These are phyloP conservation scores for Tilletia setariae DNA, from an alignment of 1,284 basidiomycete genomes.

Conservation along the genomic window DNA sequence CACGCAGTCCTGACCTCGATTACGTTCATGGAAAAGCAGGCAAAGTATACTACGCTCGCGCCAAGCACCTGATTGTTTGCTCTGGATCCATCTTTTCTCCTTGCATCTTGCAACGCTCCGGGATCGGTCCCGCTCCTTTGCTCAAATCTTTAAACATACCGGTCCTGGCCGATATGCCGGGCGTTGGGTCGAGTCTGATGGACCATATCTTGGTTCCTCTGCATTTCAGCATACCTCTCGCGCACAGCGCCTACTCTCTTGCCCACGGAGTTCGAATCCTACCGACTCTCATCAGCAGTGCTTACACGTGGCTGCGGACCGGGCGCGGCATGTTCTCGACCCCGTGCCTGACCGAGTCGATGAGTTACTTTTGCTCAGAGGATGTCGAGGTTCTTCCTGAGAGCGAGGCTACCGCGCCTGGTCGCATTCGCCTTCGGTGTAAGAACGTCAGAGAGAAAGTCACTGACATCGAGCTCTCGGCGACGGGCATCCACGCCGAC, in stretches of 20 bases:
- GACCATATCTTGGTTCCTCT: constrained; percentile 21
- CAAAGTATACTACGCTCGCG: constrained; percentile 3
- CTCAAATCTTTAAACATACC: constrained; percentile 15
- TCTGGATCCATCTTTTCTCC: constrained; percentile 16
- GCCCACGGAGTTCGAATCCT: neutral
- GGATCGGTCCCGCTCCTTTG: constrained; percentile 12
- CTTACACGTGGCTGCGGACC: constrained; percentile 12
- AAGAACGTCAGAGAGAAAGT: constrained; percentile 12
- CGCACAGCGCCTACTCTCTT: neutral
- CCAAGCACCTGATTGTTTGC: neutral
- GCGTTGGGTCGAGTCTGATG: constrained; percentile 13
- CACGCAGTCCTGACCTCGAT: neutral
- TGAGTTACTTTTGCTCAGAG: constrained; percentile 18
- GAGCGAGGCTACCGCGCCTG: neutral
- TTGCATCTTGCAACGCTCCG: constrained; percentile 13
- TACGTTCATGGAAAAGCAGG: neutral
- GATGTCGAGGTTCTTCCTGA: neutral
- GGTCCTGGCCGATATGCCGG: constrained; percentile 10
- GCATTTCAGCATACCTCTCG: constrained; percentile 17
- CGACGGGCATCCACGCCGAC: constrained; percentile 15
- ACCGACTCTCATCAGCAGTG: constrained; percentile 7
- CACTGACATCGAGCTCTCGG: constrained; percentile 17
- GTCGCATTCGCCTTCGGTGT: constrained; percentile 13
- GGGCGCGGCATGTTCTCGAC: constrained; percentile 18
- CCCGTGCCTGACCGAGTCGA: constrained; percentile 18